Conservation (phyloP, 2,329 filamentous ascomycete species). For the Pseudogymnoascus sp. region DNA sequence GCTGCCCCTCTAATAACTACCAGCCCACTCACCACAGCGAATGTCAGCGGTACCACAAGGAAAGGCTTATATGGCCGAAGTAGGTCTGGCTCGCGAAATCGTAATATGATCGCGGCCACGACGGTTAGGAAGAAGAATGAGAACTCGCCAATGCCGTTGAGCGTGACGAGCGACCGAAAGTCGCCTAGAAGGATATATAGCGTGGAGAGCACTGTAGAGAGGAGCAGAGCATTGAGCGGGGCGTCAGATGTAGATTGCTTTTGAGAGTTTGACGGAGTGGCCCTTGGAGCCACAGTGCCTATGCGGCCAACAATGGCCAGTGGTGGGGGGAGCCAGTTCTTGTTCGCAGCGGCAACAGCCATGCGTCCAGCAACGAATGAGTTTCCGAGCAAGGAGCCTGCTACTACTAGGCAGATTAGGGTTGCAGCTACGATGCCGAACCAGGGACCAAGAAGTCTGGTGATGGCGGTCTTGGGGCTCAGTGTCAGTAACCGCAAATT, state of each 20-base stretch:
- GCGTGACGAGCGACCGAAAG: slow-evolving; percentile 53
- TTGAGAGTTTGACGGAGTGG: not conserved
- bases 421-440: slow-evolving; percentile 47
- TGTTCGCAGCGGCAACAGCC: slow-evolving; percentile 49
- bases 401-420: slow-evolving; percentile 52
- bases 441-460: slow-evolving; percentile 42
- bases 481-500: not conserved
- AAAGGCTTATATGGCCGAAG: slow-evolving; percentile 47
- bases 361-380: slow-evolving; percentile 55
- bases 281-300: slow-evolving; percentile 20
- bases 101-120: slow-evolving; percentile 47
- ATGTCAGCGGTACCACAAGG: slow-evolving; percentile 42
- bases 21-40: slow-evolving; percentile 50
- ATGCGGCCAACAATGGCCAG: slow-evolving; percentile 39
- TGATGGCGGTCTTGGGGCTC: slow-evolving; percentile 42
- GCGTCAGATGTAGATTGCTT: slow-evolving; percentile 35
- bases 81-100: slow-evolving; percentile 47
- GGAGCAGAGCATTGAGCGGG: slow-evolving; percentile 45
- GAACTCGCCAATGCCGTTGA: slow-evolving; percentile 52
- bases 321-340: slow-evolving; percentile 40
- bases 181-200: slow-evolving; percentile 53
- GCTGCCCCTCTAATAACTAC: slow-evolving; percentile 50
- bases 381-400: slow-evolving; percentile 53
- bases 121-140: slow-evolving; percentile 58
- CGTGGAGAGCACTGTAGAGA: slow-evolving; percentile 41